Evolutionary conservation across 495 filamentous ascomycete genomes (phyloP).

Genomic region (Aspergillus haitiensis): DNA sequence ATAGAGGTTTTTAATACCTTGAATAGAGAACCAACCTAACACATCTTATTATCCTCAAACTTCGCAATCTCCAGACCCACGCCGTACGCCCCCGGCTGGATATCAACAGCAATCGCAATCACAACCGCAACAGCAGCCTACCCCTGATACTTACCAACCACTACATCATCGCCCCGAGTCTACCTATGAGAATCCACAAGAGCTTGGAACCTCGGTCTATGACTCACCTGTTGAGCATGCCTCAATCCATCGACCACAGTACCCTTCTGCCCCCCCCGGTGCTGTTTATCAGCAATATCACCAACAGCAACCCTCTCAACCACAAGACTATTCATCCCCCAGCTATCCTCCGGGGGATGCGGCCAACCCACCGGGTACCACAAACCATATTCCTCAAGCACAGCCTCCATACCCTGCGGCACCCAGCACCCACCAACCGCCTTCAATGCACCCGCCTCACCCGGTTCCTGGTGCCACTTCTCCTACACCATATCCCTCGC

Average conservation of each 20-base stretch:
- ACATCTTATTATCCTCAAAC: slow-evolving; percentile 42
- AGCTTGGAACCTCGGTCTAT: slow-evolving; percentile 81
- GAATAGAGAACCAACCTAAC: slow-evolving; percentile 35
- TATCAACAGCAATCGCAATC: slow-evolving; percentile 13
- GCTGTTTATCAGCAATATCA: slow-evolving; percentile 42
- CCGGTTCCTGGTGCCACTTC: slow-evolving; percentile 43
- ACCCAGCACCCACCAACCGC: slow-evolving; percentile 44
- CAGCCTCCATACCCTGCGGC: slow-evolving; percentile 49
- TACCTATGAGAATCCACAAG: slow-evolving; percentile 76
- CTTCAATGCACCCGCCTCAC: slow-evolving; percentile 51
- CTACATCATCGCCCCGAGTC: slow-evolving; percentile 63
- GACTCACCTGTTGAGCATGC: slow-evolving; percentile 68
- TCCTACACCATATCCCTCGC: slow-evolving; percentile 44
- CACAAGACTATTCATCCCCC: slow-evolving; percentile 57
- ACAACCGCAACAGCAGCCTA: slow-evolving; percentile 41
- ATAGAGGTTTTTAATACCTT: slow-evolving; percentile 16
- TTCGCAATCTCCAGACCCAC: slow-evolving; percentile 48
- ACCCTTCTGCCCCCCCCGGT: slow-evolving; percentile 45
- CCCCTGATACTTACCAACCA: slow-evolving; percentile 43
- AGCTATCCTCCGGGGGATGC: slow-evolving; percentile 60
- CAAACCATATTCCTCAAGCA: slow-evolving; percentile 35
- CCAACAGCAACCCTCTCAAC: slow-evolving; percentile 36
- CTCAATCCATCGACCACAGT: slow-evolving; percentile 42
- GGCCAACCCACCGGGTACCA: slow-evolving; percentile 34
- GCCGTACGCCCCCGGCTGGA: slow-evolving; percentile 38